These are phyloP conservation scores for Rhodotorula paludigena DNA, from an alignment of 768 basidiomycete species.

Conservation along the genomic window DNA sequence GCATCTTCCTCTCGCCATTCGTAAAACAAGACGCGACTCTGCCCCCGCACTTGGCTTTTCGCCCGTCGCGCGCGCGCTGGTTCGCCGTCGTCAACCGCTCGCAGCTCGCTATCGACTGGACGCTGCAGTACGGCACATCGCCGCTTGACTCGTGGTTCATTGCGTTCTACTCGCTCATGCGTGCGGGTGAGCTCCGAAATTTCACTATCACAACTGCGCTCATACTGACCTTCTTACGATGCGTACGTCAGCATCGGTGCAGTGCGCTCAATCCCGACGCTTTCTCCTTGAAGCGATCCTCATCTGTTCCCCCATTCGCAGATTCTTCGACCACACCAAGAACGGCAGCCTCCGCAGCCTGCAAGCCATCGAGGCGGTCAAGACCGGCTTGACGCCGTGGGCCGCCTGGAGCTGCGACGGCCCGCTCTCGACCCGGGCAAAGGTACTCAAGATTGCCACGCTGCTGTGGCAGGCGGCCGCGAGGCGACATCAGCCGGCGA, in stretches of 20 bases:
- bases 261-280: neutral
- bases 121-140: neutral
- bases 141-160: neutral
- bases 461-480: neutral
- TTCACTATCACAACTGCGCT: neutral
- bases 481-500: neutral
- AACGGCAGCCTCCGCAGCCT: neutral
- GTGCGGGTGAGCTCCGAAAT: neutral
- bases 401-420: neutral
- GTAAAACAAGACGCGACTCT: neutral
- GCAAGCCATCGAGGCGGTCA: neutral
- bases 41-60: neutral
- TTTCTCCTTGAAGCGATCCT: neutral
- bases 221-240: neutral
- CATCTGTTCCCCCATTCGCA: neutral
- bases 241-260: neutral
- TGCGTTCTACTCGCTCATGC: neutral
- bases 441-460: neutral
- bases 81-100: conserved; percentile 1
- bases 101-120: neutral
- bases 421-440: neutral
- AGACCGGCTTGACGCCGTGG: neutral
- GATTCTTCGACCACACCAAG: neutral
- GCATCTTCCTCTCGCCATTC: neutral
- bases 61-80: neutral